Conservation (phyloP, 2,329 filamentous ascomycete genomes). For the Pseudogymnoascus sp. region DNA sequence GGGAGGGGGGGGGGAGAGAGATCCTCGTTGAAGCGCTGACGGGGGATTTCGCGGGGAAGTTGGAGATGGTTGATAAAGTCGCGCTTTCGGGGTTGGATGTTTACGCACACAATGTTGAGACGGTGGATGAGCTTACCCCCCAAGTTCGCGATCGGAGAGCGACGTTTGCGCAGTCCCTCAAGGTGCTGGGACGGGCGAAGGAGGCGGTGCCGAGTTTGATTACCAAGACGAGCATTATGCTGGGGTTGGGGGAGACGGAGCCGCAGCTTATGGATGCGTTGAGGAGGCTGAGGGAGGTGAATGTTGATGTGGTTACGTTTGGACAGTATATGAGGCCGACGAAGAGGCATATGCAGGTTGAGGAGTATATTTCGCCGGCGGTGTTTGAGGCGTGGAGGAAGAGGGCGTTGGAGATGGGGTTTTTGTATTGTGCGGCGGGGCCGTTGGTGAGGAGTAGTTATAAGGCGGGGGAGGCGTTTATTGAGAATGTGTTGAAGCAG, state of each 20-base stretch:
- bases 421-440: conserved; percentile 91
- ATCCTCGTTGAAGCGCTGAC: conserved; percentile 79
- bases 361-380: conserved; percentile 87
- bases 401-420: conserved; percentile 87
- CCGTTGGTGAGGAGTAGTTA: conserved; percentile 91
- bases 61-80: conserved; percentile 80
- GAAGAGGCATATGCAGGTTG: conserved; percentile 94
- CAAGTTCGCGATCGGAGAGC: conserved; percentile 84
- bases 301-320: conserved; percentile 94
- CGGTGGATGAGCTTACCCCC: conserved; percentile 82
- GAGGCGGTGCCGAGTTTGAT: conserved; percentile 67
- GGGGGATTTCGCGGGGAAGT: conserved; percentile 77
- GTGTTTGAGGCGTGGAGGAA: conserved; percentile 88
- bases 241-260: conserved; percentile 88
- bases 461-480: conserved; percentile 97
- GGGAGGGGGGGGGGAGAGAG: conserved; percentile 1
- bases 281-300: conserved; percentile 63
- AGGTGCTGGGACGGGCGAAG: conserved; percentile 77
- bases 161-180: conserved; percentile 78
- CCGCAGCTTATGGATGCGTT: conserved; percentile 75
- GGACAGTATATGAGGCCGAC: conserved; percentile 99
- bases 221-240: conserved; percentile 98
- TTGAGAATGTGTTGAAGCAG: conserved; percentile 78
- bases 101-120: conserved; percentile 96
- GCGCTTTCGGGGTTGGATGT: conserved; percentile 87